Evolutionary conservation across 495 filamentous ascomycete genomes (phyloP).

Genomic region (Polyplosphaeria fusca): DNA sequence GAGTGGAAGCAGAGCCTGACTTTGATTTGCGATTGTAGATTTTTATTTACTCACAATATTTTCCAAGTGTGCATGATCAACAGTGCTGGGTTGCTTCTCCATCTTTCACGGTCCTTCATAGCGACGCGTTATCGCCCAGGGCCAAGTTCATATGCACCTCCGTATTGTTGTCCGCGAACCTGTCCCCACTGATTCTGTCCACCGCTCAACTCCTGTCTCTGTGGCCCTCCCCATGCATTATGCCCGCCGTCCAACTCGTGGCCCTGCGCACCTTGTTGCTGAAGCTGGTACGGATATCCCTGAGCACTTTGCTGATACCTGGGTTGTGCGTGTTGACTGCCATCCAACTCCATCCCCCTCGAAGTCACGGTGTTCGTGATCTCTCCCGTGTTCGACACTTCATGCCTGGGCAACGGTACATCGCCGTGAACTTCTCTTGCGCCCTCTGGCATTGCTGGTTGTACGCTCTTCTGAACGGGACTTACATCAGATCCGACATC

Average conservation of each 20-base stretch:
- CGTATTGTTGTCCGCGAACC: constrained; percentile 1
- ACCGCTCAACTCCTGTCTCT: constrained; percentile 6
- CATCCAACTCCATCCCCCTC: constrained; percentile 8
- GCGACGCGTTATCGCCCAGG: background rate
- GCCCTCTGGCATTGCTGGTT: background rate
- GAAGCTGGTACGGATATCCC: constrained; percentile 4
- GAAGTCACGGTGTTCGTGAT: constrained; percentile 10
- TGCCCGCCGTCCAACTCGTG: no score
- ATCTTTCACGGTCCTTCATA: background rate
- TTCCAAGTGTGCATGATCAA: no score
- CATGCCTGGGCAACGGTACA: constrained; percentile 10
- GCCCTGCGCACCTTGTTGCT: no score
- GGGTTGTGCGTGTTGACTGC: background rate
- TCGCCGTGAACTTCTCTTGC: constrained; percentile 10
- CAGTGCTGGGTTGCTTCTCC: no score
- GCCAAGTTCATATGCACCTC: constrained; percentile 5
- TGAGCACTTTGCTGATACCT: constrained; percentile 10
- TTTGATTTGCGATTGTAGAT: no score
- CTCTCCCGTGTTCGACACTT: constrained; percentile 3
- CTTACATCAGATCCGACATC: background rate
- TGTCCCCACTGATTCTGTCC: constrained; percentile 2
- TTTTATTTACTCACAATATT: no score
- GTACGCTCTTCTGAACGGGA: background rate
- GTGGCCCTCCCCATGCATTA: constrained; percentile 4
- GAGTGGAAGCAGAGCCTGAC: no score